Evolutionary conservation across 768 basidiomycete species (phyloP), one percentile per base, ranked within the genome.

Genomic region (Rhizopogon sp.): DNA sequence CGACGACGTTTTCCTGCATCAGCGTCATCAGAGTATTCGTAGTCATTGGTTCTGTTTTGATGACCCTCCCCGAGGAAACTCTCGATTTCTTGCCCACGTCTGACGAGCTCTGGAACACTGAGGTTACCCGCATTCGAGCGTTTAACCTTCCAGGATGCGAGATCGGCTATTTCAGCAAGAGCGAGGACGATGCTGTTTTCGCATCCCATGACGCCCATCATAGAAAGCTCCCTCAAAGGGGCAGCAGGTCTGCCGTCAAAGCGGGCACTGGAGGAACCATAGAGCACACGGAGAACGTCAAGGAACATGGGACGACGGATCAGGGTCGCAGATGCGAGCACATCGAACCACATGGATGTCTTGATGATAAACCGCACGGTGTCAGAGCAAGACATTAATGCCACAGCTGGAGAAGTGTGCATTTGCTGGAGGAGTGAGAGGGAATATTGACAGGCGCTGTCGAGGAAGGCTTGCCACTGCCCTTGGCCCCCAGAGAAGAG

Each of bases 321-420:
- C n/a, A 79, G 83, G n/a, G 89, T 88, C 50, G 86, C 79, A 1
- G 85, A 82, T 6, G 88, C 89, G 50, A 92, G 77, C 37, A 92
- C 88, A 66, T 93, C 90, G 67, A 92, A 90, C 90, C 90, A 93
- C 53, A 92, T 83, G 14, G 87, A 83, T 28, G 90, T 87, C 69
- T 90, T 90, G 71, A 91, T 78, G 65, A 92, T 84, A 69, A 91
- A 91, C 39, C 71, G 80, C 67, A 73, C 77, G 71, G 74, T 82
- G 75, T 74, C 77, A 20, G 64, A 59, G 60, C 79, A 82, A 14
- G 58, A 54, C 35, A 73, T 55, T 11, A 88, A 74, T 6, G 77
- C 76, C 46, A 75, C 73, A 52, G 72, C 70, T 8, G 79, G 75
- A 25, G 76, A 74, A 33, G 62, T 61, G 5, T 55, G 61, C 14